A percentile compares a stretch with the other conserved stretches of the same genome.
phyloP scores from a whole-genome alignment of 495 filamentous ascomycete species.

The Parathielavia hyrcaniae region DNA sequence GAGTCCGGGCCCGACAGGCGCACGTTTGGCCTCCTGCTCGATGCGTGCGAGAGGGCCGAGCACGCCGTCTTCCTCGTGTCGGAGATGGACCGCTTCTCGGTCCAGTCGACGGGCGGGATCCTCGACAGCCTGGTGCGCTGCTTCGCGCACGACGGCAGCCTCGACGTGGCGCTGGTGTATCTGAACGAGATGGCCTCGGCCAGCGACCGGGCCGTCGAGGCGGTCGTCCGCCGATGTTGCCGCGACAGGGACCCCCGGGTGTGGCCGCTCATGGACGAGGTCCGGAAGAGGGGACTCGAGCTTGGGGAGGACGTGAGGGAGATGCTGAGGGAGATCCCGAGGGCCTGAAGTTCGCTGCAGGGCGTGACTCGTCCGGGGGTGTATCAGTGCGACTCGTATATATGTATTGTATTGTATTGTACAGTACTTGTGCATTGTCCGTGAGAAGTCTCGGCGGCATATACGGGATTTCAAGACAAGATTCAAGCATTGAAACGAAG shows the following conservation, averaged over 20 bases:
- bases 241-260: slow-evolving; percentile 40
- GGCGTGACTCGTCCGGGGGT: neutral
- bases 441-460: neutral
- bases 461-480: neutral
- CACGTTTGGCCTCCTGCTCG: slow-evolving; percentile 63
- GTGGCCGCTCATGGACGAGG: slow-evolving; percentile 37
- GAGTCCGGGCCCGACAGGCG: slow-evolving; percentile 50
- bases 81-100: slow-evolving; percentile 63
- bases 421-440: neutral
- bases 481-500: too few relatives aligned
- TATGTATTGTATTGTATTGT: too few relatives aligned
- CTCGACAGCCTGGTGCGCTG: slow-evolving; percentile 66
- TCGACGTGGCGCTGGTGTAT: slow-evolving; percentile 54
- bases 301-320: slow-evolving; percentile 4
- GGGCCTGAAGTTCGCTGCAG: neutral
- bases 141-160: slow-evolving; percentile 49
- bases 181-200: slow-evolving; percentile 52
- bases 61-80: slow-evolving; percentile 61
- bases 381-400: too few relatives aligned
- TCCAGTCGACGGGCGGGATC: slow-evolving; percentile 54
- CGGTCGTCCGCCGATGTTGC: slow-evolving; percentile 42
- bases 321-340: neutral
- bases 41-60: slow-evolving; percentile 52
- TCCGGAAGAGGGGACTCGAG: slow-evolving; percentile 27
- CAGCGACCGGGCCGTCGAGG: slow-evolving; percentile 31